Percentiles rank a stretch among this genome's conserved stretches.
Evolutionary conservation across 805 yeast species (phyloP).

Genomic region (Huiozyma sinensis): DNA sequence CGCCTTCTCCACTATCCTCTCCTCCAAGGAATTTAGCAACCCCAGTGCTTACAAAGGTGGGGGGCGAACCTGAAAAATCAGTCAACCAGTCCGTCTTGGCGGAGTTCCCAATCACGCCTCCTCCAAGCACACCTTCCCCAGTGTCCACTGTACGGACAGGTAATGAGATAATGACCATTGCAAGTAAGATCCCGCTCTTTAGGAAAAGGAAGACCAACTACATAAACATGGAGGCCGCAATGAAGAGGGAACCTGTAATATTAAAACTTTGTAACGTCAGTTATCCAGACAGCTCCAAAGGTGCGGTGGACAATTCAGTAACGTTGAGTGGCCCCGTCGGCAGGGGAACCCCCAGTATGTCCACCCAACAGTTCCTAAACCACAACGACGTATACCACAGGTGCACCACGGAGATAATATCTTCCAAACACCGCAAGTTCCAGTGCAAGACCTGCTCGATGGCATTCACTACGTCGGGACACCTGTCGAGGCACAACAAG

Average conservation of each 20-base stretch:
- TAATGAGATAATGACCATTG: slow-evolving; percentile 3
- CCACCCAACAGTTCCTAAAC: background rate
- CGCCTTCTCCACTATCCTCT: background rate
- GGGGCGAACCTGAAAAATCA: background rate
- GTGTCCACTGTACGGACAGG: background rate
- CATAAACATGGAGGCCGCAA: background rate
- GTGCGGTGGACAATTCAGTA: too few species aligned
- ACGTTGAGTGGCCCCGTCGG: too few species aligned
- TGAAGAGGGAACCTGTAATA: background rate
- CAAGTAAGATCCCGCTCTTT: slow-evolving; percentile 1
- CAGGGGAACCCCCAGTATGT: background rate
- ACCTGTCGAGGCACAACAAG: slow-evolving; percentile 76
- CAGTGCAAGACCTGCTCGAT: slow-evolving; percentile 22
- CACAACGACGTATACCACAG: background rate
- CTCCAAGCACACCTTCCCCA: background rate
- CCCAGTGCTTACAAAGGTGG: background rate
- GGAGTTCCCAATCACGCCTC: background rate
- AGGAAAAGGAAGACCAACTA: slow-evolving; percentile 2
- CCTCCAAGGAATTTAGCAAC: background rate
- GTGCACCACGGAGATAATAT: background rate
- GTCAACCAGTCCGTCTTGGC: background rate
- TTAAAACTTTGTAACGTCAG: slow-evolving; percentile 3
- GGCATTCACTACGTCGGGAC: slow-evolving; percentile 78
- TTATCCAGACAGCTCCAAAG: background rate
- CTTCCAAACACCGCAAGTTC: slow-evolving; percentile 2